phyloP scores from a whole-genome alignment of 352 stramenopile genomes.

The Pythium guiyangense region DNA sequence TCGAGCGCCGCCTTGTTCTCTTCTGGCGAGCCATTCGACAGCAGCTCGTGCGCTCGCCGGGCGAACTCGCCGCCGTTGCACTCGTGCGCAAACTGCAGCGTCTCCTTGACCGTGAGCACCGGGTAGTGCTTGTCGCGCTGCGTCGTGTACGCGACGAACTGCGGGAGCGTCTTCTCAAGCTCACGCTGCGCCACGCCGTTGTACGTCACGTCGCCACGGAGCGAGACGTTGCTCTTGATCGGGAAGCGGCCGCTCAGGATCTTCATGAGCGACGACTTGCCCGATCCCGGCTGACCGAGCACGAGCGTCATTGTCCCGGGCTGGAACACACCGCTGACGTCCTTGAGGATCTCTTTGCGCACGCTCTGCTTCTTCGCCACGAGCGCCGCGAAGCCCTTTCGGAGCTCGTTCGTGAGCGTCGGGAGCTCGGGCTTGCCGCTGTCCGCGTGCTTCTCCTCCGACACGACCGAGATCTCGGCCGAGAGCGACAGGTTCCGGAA shows the following conservation, averaged over 20 bases:
- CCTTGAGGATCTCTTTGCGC: too few relatives aligned
- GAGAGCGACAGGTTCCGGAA: too few relatives aligned
- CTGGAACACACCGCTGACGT: slow-evolving; percentile 24
- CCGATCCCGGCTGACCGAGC: slow-evolving; percentile 14
- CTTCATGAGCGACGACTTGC: slow-evolving; percentile 31
- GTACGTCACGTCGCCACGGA: slow-evolving; percentile 26
- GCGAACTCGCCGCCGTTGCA: slow-evolving; percentile 23
- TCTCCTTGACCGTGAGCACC: too few relatives aligned
- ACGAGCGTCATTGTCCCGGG: slow-evolving; percentile 31
- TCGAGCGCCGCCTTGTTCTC: slow-evolving; percentile 13
- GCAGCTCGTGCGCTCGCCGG: slow-evolving; percentile 12
- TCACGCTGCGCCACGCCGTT: slow-evolving; percentile 17
- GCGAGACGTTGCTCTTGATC: slow-evolving; percentile 12
- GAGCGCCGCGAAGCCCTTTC: too few relatives aligned
- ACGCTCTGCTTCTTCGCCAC: too few relatives aligned
- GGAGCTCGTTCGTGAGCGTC: too few relatives aligned
- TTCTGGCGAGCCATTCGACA: slow-evolving; percentile 23
- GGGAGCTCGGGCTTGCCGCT: too few relatives aligned
- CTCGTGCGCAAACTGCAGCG: slow-evolving; percentile 37
- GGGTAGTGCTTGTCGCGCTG: slow-evolving; percentile 86
- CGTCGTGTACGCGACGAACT: slow-evolving; percentile 20
- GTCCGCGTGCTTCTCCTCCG: too few relatives aligned
- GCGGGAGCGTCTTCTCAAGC: slow-evolving; percentile 15
- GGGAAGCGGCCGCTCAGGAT: slow-evolving; percentile 30
- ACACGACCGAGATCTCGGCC: too few relatives aligned